Conservation (phyloP, 148 eudicot genomes). For the Fagopyrum tataricum region DNA sequence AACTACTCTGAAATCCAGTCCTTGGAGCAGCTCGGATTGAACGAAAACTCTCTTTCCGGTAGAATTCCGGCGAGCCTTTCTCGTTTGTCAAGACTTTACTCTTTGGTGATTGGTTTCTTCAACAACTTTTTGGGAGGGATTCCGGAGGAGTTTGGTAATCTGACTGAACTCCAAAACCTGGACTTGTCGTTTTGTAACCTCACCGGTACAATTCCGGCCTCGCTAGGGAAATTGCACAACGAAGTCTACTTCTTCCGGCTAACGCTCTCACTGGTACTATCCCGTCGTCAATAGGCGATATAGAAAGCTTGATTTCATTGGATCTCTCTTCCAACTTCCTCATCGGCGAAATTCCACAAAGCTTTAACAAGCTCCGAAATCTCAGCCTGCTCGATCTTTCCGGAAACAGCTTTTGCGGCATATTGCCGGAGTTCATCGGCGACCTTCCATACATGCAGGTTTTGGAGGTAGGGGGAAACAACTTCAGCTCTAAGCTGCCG, state of each 20-base stretch:
- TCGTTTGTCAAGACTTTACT: constrained; percentile 30
- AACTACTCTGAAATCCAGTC: constrained; percentile 31
- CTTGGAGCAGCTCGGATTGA: constrained; percentile 45
- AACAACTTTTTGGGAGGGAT: constrained; percentile 39
- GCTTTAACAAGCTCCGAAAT: constrained; percentile 34
- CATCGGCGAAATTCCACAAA: constrained; percentile 39
- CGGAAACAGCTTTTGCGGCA: constrained; percentile 17
- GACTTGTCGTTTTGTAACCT: constrained; percentile 54
- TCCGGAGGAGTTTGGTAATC: constrained; percentile 42
- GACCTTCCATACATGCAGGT: constrained; percentile 34
- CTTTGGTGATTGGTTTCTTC: constrained; percentile 50
- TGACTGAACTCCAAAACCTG: constrained; percentile 28
- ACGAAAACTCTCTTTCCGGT: constrained; percentile 49
- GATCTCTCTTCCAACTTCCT: constrained; percentile 53
- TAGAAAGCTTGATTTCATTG: constrained; percentile 42
- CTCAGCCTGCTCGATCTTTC: constrained; percentile 48
- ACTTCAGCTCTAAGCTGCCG: constrained; percentile 39
- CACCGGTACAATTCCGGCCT: constrained; percentile 46
- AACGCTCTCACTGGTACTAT: constrained; percentile 41
- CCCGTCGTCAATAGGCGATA: constrained; percentile 32
- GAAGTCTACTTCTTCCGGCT: constrained; percentile 48
- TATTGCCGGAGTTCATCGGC: constrained; percentile 19
- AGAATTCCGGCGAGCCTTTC: constrained; percentile 41
- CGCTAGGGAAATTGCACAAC: constrained; percentile 43
- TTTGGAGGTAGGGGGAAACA: constrained; percentile 42